Evolutionary conservation across 192 early-diverging fungal genomes (phyloP), one percentile per base, ranked within the genome.

Genomic region (Rhizophagus prolifer): DNA sequence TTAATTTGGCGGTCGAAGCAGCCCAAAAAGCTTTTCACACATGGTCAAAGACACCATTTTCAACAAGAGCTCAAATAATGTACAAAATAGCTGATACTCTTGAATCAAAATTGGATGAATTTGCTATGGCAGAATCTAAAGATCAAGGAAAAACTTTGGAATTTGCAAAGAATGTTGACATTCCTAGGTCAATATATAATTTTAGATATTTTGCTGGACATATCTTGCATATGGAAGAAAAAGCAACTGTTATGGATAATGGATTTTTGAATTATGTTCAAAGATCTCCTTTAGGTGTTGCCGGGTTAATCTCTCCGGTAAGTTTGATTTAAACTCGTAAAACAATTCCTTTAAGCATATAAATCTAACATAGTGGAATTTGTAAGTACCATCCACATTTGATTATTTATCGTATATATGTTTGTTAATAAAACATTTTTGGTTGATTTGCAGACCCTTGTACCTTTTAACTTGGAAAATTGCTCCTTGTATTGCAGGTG

Each of bases 401-500:
- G 14, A 66, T 34, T 34, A 21, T 9, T 8, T 21, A n/a, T 8
- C 19, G 5, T 36, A 19, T 31, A 21, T 36, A 12, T 34, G 19
- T 9, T 34, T 28, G 14, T 66, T 66, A 19, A 38, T 34, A 38
- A 21, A 19, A 19, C 16, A 38, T 9, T 21, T 36, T 36, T 21
- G 19, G 2, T 21, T 34, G 26, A 21, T 21, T 21, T 21, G 8
- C 19, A 85, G 84, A 75, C 91, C 93, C 10, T 60, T 92, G 64
- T 91, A 89, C 62, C 84, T 92, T 54, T 80, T 93, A 26, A 91
- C 90, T 7, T 90, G 90, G 88, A 94, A 93, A 78, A 88, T 94
- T 64, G 93, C 92, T 8, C 90, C 92, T 0, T 90, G 90, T 68
- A 86, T 93, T 64, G 91, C 88, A 44, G 80, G 76, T 86, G 38